phyloP scores from a whole-genome alignment of 139 green algal species.

The Limnomonas spitsbergensis region DNA sequence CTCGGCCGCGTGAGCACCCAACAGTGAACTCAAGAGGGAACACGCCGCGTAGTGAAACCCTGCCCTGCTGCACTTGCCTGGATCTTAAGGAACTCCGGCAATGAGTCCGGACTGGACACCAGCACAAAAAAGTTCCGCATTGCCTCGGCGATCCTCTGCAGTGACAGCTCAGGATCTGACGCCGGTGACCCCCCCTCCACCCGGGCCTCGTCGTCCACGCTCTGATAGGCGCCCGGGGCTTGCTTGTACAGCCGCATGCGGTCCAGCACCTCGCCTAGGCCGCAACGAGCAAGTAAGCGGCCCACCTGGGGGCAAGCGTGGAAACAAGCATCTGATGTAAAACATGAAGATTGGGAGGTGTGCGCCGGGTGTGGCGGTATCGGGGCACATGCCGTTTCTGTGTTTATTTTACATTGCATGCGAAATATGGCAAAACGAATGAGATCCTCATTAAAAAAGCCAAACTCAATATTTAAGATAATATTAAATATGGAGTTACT shows the following conservation, averaged over 20 bases:
- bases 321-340: no score
- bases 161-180: conserved; percentile 59
- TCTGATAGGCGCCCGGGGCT: neutral
- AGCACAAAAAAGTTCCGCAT: conserved; percentile 68
- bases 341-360: no score
- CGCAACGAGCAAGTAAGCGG: conserved; percentile 50
- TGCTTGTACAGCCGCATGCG: conserved; percentile 51
- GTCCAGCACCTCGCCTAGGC: conserved; percentile 62
- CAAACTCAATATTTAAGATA: no score
- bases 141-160: conserved; percentile 49
- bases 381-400: no score
- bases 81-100: conserved; percentile 72
- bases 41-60: neutral
- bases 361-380: no score
- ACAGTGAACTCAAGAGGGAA: neutral
- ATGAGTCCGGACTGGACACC: conserved; percentile 63
- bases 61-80: conserved; percentile 36
- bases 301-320: no score
- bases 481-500: no score
- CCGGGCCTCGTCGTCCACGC: neutral
- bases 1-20: neutral
- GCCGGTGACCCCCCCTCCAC: conserved; percentile 10
- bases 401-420: no score
- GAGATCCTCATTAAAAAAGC: no score
- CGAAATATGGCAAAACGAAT: no score